Evolutionary conservation across 2,329 filamentous ascomycete species (phyloP).

Genomic region (Neurospora crassa): DNA sequence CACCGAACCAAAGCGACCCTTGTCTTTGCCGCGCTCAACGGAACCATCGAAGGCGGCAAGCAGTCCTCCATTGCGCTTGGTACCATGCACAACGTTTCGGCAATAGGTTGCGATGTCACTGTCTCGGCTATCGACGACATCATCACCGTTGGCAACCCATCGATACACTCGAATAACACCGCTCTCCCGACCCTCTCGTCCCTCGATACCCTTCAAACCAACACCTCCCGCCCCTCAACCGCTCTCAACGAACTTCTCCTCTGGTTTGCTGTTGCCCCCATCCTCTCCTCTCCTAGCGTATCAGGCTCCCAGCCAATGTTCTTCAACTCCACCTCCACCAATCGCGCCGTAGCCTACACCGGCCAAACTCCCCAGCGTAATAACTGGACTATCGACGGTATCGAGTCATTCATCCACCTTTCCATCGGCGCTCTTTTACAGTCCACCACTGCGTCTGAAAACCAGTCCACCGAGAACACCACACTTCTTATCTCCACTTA

Average conservation of each 20-base stretch:
- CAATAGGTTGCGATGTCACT: conserved; percentile 15
- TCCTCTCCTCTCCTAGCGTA: conserved; percentile 12
- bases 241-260: conserved; percentile 17
- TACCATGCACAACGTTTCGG: conserved; percentile 10
- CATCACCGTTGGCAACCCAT: conserved; percentile 7
- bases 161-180: neutral
- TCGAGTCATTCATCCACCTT: conserved; percentile 13
- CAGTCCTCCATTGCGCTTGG: conserved; percentile 4
- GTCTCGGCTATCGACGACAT: conserved; percentile 12
- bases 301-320: conserved; percentile 17
- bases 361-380: conserved; percentile 6
- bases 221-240: conserved; percentile 4
- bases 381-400: conserved; percentile 13
- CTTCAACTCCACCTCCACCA: conserved; percentile 12
- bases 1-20: conserved; percentile 12
- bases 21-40: conserved; percentile 17
- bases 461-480: neutral
- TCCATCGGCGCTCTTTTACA: conserved; percentile 15
- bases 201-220: conserved; percentile 3
- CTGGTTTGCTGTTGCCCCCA: conserved; percentile 17
- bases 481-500: neutral
- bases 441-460: conserved; percentile 1
- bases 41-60: conserved; percentile 14
- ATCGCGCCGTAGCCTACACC: conserved; percentile 12
- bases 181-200: conserved; percentile 13